Base-by-base conservation (phyloP, 2,329 filamentous ascomycete genomes). In the Ceratocystis papillata region DNA sequence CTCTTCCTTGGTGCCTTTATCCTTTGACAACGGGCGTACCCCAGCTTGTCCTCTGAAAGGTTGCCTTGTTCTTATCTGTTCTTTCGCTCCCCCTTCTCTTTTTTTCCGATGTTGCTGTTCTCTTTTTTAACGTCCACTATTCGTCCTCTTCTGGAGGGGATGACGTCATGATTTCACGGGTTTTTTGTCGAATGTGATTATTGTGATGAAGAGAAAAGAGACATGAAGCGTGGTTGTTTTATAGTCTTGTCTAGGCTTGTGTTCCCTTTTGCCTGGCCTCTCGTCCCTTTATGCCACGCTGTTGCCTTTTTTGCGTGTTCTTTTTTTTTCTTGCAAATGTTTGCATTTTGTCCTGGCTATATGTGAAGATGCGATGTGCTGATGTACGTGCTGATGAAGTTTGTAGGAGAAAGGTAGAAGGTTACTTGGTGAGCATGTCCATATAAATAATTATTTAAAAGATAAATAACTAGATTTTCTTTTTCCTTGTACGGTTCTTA, bases 251-350 rank as follows among this genome's bases (percentile, higher is more conserved):
- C 22, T 57, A 37, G 45, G 22, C 44, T 44, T 57, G 50, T 37
- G 10, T 45, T 59, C 37, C 57, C 46, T 12, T 33, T 50, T 22
- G 5, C 12, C 12, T 17, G 44, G 12, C 44, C 44, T 46, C 44
- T 20, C 10, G 6, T 33, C 30, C 22, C 20, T 22, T 25, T 25
- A 50, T 50, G 46, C 46, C 46, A 50, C 22, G 7, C 22, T 8
- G 46, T 3, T 50, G 45, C 69, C 69, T 72, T 70, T 69, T 71
- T 33, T 33, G 30, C 6, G 30, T 33, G 30, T 33, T 33, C 30
- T 33, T 33, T 33, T 33, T 30, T 33, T 33, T 33, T 33, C 30
- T 1, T 33, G 30, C 30, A 7, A 33, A 33, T 33, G 30, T 8
- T 7, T 33, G 30, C 6, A 8, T 33, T 33, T 33, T 33, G 30